Conservation (phyloP, 2,329 filamentous ascomycete species). For the Aureobasidium sp. region DNA sequence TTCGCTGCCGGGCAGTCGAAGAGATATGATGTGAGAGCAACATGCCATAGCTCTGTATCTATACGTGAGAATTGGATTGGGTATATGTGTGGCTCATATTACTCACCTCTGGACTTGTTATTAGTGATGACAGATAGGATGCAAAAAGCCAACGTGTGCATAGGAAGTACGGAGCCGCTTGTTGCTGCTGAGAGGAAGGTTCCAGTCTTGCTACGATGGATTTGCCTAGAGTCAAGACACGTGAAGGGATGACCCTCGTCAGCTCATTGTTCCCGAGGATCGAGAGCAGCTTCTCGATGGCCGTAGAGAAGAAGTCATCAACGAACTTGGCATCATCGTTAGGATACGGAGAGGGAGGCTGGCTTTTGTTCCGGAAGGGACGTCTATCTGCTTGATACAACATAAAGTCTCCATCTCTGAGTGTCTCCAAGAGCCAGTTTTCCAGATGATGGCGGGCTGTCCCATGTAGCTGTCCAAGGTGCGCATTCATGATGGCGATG, state of each 20-base stretch:
- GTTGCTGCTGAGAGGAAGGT: constrained; percentile 60
- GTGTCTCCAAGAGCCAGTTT: constrained; percentile 87
- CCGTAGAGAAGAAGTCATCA: constrained; percentile 80
- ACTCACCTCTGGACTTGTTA: constrained; percentile 78
- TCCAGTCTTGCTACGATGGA: constrained; percentile 63
- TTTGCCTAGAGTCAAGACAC: constrained; percentile 73
- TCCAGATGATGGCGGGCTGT: constrained; percentile 82
- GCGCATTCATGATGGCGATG: constrained; percentile 76
- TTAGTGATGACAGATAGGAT: constrained; percentile 70
- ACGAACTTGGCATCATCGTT: constrained; percentile 72
- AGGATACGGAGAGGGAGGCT: constrained; percentile 58
- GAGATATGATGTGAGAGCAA: constrained; percentile 89
- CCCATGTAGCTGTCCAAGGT: constrained; percentile 82
- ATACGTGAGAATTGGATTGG: constrained; percentile 23
- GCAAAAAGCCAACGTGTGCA: constrained; percentile 90
- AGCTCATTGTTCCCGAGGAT: constrained; percentile 72
- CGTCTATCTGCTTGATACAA: constrained; percentile 78
- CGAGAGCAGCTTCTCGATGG: constrained; percentile 72
- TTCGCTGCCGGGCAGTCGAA: constrained; percentile 74
- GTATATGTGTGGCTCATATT: background rate
- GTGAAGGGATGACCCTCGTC: constrained; percentile 74
- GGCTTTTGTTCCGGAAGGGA: constrained; percentile 55
- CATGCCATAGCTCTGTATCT: constrained; percentile 44
- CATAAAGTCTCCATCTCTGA: constrained; percentile 86
- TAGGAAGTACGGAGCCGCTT: constrained; percentile 66